Evolutionary conservation across 2,329 filamentous ascomycete genomes (phyloP).

Genomic region (Pleoardoris graminearum): DNA sequence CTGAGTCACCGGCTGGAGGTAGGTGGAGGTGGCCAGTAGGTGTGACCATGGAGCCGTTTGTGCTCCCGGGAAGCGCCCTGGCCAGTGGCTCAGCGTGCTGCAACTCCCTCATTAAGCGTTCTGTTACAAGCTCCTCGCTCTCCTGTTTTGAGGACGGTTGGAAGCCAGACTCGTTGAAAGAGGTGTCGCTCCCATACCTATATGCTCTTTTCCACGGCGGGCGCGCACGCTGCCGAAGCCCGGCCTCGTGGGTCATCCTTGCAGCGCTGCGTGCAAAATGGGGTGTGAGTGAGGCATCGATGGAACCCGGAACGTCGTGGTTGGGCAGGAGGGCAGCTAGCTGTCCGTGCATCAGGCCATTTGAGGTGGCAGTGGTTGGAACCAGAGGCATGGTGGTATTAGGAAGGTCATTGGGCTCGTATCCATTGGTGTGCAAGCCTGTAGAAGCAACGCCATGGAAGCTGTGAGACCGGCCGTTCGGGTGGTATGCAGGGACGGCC

Average conservation of each 20-base stretch:
- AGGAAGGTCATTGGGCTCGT: slow-evolving; percentile 9
- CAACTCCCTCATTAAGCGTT: slow-evolving; percentile 30
- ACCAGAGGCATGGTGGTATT: slow-evolving; percentile 21
- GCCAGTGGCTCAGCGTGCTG: slow-evolving; percentile 23
- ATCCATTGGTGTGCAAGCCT: slow-evolving; percentile 2
- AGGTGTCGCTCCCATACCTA: slow-evolving; percentile 42
- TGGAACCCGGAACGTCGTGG: slow-evolving; percentile 30
- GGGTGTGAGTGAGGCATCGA: slow-evolving; percentile 34
- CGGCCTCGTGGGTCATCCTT: slow-evolving; percentile 21
- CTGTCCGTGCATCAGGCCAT: slow-evolving; percentile 35
- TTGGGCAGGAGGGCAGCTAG: slow-evolving; percentile 35
- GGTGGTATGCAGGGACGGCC: slow-evolving; percentile 23
- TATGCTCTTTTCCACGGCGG: slow-evolving; percentile 35
- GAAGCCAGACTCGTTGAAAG: slow-evolving; percentile 39
- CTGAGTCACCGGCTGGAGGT: slow-evolving; percentile 5
- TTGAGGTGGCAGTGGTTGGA: slow-evolving; percentile 25
- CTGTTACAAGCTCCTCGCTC: slow-evolving; percentile 28
- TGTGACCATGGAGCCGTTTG: slow-evolving; percentile 15
- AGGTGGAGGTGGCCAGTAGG: slow-evolving; percentile 12
- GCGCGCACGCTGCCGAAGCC: slow-evolving; percentile 22
- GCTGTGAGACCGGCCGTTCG: slow-evolving; percentile 24
- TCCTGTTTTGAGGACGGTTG: slow-evolving; percentile 25
- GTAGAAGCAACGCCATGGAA: slow-evolving; percentile 22
- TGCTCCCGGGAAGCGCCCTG: slow-evolving; percentile 11
- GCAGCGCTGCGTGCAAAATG: slow-evolving; percentile 26